Evolutionary conservation across 148 eudicot genomes (phyloP).

Genomic region (Agrostemma githago): DNA sequence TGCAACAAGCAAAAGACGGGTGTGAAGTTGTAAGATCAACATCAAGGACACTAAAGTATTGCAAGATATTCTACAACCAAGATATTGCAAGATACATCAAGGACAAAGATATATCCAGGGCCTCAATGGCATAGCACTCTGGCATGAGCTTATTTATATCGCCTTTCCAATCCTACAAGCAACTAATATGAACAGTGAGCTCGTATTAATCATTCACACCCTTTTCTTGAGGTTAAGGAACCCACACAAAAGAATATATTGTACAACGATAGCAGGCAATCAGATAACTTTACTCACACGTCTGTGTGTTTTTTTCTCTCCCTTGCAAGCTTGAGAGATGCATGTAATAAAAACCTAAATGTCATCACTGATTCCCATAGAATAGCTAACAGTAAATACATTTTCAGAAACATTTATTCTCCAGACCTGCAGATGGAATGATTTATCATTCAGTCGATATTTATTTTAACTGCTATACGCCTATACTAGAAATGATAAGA

Average conservation of each 20-base stretch:
- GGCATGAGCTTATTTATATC: too few species aligned
- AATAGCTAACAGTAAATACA: neutral
- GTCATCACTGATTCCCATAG: neutral
- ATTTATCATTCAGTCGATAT: neutral
- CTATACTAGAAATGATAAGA: neutral
- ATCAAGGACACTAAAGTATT: neutral
- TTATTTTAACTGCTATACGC: neutral
- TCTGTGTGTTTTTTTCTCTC: neutral
- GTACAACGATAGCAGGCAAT: neutral
- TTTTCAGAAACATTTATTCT: neutral
- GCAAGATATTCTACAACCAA: neutral
- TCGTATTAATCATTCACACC: neutral
- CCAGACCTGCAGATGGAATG: neutral
- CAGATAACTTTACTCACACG: neutral
- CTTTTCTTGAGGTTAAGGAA: neutral
- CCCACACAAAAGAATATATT: neutral
- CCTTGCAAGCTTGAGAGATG: neutral
- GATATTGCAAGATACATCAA: neutral
- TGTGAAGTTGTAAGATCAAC: conserved; percentile 10
- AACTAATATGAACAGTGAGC: too few species aligned
- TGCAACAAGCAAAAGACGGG: conserved; percentile 28
- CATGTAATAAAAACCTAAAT: too few species aligned
- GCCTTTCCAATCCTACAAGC: too few species aligned
- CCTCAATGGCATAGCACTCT: too few species aligned
- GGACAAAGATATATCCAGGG: too few species aligned